phyloP scores from a whole-genome alignment of 2,329 filamentous ascomycete species.

The Fusarium longipes region DNA sequence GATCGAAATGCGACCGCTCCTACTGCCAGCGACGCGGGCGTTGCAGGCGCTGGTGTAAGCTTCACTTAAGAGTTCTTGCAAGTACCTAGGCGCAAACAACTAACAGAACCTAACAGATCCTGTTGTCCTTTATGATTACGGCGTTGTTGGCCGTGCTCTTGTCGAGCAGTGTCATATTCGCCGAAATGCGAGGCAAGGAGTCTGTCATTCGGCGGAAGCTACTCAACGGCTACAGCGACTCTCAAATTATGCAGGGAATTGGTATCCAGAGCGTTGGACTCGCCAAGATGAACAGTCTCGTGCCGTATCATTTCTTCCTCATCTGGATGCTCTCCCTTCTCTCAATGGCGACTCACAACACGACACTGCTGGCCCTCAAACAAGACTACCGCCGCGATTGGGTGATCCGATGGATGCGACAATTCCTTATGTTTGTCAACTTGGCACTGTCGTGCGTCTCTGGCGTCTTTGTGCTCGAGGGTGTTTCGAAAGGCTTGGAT shows the following conservation, averaged over 20 bases:
- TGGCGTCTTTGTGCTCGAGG: slow-evolving; percentile 67
- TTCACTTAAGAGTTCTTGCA: slow-evolving; percentile 52
- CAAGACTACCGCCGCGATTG: slow-evolving; percentile 74
- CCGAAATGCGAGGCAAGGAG: slow-evolving; percentile 60
- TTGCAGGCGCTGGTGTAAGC: slow-evolving; percentile 62
- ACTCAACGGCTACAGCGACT: slow-evolving; percentile 73
- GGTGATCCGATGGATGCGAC: slow-evolving; percentile 73
- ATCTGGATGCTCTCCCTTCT: slow-evolving; percentile 75
- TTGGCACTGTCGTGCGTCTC: slow-evolving; percentile 67
- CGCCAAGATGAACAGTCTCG: slow-evolving; percentile 66
- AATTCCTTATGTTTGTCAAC: slow-evolving; percentile 74
- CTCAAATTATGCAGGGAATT: slow-evolving; percentile 76
- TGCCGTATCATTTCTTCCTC: slow-evolving; percentile 77
- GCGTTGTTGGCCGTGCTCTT: slow-evolving; percentile 67
- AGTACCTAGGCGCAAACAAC: slow-evolving; percentile 10
- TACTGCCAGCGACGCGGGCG: slow-evolving; percentile 65
- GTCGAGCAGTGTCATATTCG: slow-evolving; percentile 66
- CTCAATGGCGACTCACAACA: slow-evolving; percentile 73
- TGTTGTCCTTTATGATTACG: slow-evolving; percentile 75
- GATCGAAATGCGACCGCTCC: slow-evolving; percentile 63
- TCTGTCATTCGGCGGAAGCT: slow-evolving; percentile 71
- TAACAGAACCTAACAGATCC: slow-evolving; percentile 42
- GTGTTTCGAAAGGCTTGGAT: slow-evolving; percentile 63
- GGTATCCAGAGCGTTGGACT: slow-evolving; percentile 74
- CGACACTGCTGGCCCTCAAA: slow-evolving; percentile 71